phyloP scores from a whole-genome alignment of 129 eudicot species.

The Ambrosia trifida region DNA sequence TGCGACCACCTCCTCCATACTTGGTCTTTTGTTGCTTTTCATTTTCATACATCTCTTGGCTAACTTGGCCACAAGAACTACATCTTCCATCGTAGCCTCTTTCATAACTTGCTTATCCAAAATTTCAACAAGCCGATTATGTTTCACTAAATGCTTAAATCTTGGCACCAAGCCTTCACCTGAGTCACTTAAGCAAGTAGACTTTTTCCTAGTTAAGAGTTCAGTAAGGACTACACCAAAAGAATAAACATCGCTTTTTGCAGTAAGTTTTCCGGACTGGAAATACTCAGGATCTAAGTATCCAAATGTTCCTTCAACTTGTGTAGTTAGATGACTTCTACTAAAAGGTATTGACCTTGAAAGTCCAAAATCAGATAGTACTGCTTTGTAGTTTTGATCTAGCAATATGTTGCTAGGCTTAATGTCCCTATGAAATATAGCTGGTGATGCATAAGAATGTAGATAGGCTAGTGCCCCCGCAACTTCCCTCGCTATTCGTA shows the following conservation, averaged over 20 bases:
- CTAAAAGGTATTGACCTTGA: conserved; percentile 33
- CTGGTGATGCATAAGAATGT: conserved; percentile 26
- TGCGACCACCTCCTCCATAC: conserved; percentile 29
- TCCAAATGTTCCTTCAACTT: conserved; percentile 41
- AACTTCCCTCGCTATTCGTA: conserved; percentile 35
- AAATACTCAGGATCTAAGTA: conserved; percentile 47
- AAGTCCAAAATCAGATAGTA: conserved; percentile 40
- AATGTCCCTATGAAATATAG: conserved; percentile 44
- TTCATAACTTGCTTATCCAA: conserved; percentile 23
- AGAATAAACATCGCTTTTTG: conserved; percentile 44
- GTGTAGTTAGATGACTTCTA: conserved; percentile 44
- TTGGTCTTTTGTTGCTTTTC: conserved; percentile 30
- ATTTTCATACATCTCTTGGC: conserved; percentile 33
- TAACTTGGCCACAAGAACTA: conserved; percentile 9
- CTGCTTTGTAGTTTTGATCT: conserved; percentile 38
- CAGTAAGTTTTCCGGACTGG: conserved; percentile 33
- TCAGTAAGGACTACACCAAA: conserved; percentile 42
- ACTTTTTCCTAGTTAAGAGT: conserved; percentile 36
- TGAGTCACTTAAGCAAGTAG: background rate
- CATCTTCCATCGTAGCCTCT: conserved; percentile 32
- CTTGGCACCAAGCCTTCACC: conserved; percentile 26
- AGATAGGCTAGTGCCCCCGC: conserved; percentile 41
- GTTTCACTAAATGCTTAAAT: conserved; percentile 21
- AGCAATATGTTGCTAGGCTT: conserved; percentile 38
- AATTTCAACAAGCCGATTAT: conserved; percentile 8